A percentile compares a stretch with the other conserved stretches of the same genome.
Conservation (phyloP, 306 rosid species). For the Begonia loranthoides region DNA sequence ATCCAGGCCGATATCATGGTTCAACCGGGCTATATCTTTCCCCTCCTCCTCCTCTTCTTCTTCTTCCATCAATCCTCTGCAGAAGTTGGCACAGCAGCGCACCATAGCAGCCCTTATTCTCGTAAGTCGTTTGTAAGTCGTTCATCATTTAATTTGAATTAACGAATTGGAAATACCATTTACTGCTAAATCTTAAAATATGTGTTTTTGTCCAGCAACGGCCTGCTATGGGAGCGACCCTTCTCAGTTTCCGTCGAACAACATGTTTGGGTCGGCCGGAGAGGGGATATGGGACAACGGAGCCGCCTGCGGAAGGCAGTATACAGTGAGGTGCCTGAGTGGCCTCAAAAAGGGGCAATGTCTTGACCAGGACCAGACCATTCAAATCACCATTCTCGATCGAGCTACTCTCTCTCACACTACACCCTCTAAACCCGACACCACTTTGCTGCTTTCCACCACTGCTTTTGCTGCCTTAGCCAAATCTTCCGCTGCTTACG, state of each 20-base stretch:
- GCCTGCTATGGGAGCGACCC: slow-evolving; percentile 34
- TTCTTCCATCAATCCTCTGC: slow-evolving; percentile 18
- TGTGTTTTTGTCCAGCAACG: slow-evolving; percentile 25
- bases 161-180: background rate
- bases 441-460: slow-evolving; percentile 48
- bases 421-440: slow-evolving; percentile 16
- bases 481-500: slow-evolving; percentile 17
- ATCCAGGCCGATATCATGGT: slow-evolving; percentile 2
- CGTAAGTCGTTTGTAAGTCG: slow-evolving; percentile 49
- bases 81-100: slow-evolving; percentile 58
- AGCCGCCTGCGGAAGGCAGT: slow-evolving; percentile 69
- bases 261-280: slow-evolving; percentile 61
- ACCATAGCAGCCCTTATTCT: slow-evolving; percentile 37
- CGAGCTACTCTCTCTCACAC: slow-evolving; percentile 35
- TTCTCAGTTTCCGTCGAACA: slow-evolving; percentile 36
- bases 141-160: background rate
- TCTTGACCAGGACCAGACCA: slow-evolving; percentile 23
- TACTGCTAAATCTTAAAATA: background rate
- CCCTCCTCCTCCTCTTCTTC: slow-evolving; percentile 9
- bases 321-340: slow-evolving; percentile 58
- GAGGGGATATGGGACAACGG: slow-evolving; percentile 92
- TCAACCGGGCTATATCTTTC: background rate
- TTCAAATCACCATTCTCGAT: slow-evolving; percentile 57
- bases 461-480: slow-evolving; percentile 49
- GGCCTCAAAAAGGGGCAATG: slow-evolving; percentile 32